Evolutionary conservation across 2,329 filamentous ascomycete species (phyloP).

Genomic region (Microcera coccophila): DNA sequence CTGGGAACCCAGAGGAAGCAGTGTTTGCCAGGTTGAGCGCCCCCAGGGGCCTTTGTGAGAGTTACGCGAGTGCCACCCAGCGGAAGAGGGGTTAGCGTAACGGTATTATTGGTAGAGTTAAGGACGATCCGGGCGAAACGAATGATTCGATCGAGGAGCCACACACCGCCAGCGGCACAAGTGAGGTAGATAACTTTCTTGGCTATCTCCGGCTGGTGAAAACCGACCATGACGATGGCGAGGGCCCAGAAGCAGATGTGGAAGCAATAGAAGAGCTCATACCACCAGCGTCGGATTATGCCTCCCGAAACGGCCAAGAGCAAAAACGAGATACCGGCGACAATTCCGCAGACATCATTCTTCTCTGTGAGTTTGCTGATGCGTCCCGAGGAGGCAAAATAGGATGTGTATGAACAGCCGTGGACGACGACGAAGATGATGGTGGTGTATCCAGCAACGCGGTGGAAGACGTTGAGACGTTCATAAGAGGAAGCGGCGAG

Average conservation of each 20-base stretch:
- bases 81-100: conserved; percentile 50
- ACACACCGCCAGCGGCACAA: conserved; percentile 43
- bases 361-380: conserved; percentile 32
- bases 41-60: conserved; percentile 45
- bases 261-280: conserved; percentile 54
- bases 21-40: conserved; percentile 53
- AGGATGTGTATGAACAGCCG: conserved; percentile 39
- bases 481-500: conserved; percentile 54
- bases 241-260: conserved; percentile 49
- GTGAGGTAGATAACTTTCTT: conserved; percentile 42
- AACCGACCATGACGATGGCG: conserved; percentile 43
- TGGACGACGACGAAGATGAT: conserved; percentile 47
- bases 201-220: conserved; percentile 49
- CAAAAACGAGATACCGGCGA: conserved; percentile 45
- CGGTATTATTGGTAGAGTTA: conserved; percentile 49
- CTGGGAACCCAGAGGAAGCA: conserved; percentile 62
- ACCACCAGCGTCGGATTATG: conserved; percentile 44
- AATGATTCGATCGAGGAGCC: conserved; percentile 49
- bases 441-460: conserved; percentile 48
- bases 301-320: conserved; percentile 41
- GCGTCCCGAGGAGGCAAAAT: conserved; percentile 34
- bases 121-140: conserved; percentile 41
- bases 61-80: conserved; percentile 53
- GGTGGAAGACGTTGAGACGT: conserved; percentile 55
- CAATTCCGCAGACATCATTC: conserved; percentile 46